phyloP scores from a whole-genome alignment of 352 stramenopile species.

The Pythium chondricola region DNA sequence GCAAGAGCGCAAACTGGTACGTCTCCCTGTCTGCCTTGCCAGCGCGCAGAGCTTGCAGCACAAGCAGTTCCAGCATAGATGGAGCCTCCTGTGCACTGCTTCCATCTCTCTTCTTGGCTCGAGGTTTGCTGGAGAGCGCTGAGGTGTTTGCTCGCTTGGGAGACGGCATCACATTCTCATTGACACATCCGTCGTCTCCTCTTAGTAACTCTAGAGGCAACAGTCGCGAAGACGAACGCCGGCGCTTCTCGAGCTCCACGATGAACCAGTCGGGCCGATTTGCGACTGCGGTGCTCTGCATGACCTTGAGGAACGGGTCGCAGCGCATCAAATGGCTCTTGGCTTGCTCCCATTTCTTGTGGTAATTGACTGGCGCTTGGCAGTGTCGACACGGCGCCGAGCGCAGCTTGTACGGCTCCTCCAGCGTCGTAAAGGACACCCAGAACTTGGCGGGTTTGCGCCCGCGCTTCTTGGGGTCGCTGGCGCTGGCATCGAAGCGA shows the following conservation, averaged over 20 bases:
- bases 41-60: constrained; percentile 8
- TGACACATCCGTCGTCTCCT: neutral
- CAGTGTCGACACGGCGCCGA: constrained; percentile 49
- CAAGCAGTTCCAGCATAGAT: constrained; percentile 1
- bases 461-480: constrained; percentile 25
- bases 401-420: constrained; percentile 39
- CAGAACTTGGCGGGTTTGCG: constrained; percentile 43
- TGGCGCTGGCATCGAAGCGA: too few relatives aligned
- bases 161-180: neutral
- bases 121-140: neutral
- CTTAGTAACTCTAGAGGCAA: constrained; percentile 13
- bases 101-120: neutral
- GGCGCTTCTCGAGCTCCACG: constrained; percentile 29
- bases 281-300: constrained; percentile 21
- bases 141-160: neutral
- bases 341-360: constrained; percentile 61
- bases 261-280: constrained; percentile 48
- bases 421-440: constrained; percentile 41
- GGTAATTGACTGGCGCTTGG: constrained; percentile 28
- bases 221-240: neutral
- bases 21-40: neutral
- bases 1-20: neutral
- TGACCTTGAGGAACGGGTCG: constrained; percentile 31
- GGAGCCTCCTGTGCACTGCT: neutral
- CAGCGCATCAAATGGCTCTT: constrained; percentile 56